These are phyloP conservation scores for Paraleonurus japonicus DNA, from an alignment of 257 asterid species.

Conservation along the genomic window DNA sequence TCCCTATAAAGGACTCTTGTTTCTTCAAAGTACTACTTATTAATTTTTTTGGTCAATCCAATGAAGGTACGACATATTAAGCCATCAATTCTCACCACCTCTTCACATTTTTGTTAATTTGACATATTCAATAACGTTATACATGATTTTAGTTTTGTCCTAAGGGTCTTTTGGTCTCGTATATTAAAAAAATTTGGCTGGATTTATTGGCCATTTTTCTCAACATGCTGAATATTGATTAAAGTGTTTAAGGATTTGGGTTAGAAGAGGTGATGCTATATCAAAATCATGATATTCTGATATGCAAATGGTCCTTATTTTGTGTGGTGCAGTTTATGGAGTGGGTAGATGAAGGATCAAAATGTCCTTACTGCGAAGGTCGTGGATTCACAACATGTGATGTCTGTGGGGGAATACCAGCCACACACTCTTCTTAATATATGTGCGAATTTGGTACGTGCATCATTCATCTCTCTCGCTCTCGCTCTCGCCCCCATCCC, in stretches of 20 bases:
- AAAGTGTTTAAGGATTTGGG: not conserved
- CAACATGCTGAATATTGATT: not conserved
- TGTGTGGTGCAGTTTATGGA: conserved; percentile 73
- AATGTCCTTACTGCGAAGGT: conserved; percentile 90
- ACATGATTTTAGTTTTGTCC: not conserved
- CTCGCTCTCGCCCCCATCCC: not conserved
- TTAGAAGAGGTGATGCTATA: not conserved
- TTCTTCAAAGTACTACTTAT: not conserved
- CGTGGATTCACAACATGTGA: conserved; percentile 65
- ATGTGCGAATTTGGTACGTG: not conserved
- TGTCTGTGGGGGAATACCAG: conserved; percentile 51
- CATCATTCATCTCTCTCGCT: not conserved
- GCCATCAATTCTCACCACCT: not conserved
- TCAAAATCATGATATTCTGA: not conserved
- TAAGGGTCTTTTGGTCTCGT: not conserved
- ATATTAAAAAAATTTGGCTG: not conserved
- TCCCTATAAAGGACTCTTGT: not conserved
- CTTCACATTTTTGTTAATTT: not conserved
- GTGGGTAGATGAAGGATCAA: conserved; percentile 82
- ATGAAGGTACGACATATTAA: not conserved
- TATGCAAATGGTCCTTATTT: not conserved
- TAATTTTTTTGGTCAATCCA: not conserved
- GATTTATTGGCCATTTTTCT: not conserved
- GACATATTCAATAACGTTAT: not conserved
- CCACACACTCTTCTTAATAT: conserved; percentile 9